Base-by-base conservation (phyloP, 1,284 basidiomycete species). In the Farysia itapuensis region DNA sequence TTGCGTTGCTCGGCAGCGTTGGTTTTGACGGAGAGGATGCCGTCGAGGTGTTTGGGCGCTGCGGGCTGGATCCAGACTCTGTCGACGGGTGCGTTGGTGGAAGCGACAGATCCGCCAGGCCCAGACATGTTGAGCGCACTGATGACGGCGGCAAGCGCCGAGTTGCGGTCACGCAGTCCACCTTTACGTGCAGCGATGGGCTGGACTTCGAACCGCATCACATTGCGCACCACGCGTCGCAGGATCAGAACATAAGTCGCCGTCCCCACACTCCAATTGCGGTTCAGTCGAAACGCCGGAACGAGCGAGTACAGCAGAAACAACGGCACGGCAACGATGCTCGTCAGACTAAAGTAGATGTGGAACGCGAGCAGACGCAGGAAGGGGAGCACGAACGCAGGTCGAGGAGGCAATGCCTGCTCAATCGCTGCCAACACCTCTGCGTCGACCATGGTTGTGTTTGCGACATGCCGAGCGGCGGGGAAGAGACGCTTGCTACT, bases 1-100 rank as follows among this genome's bases (percentile, higher is more conserved):
- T 33, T 13, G 16, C 57, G 57, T 22, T 43, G 45, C 42, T 60
- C 57, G 37, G 41, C 43, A 47, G 56, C 31, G 14, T 35, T 29
- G n/a, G 58, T 43, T 26, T 64, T 60, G 53, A 75, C 53, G 6
- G 59, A 45, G 6, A 75, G 57, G 38, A 75, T 64, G 37, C 71
- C 72, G 15, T 58, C 51, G 16, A 72, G 49, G 9, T 54, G 49
- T 16, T 73, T 63, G 33, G 70, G 49, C 13, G 64, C 58, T 5
- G 70, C 67, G 4, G 71, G 64, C 20, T 64, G 45, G 35, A 75
- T 58, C 72, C 72, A 75, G 24, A 70, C 69, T 25, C 57, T 52
- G 48, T 75, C 72, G 11, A 43, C 37, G 15, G 65, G 50, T 1
- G 52, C 47, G 30, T 51, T 47, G n/a, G 39, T 42, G 5, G 43